These are phyloP conservation scores for Aspergillus bertholletiae DNA, from an alignment of 495 filamentous ascomycete species.

Conservation along the genomic window DNA sequence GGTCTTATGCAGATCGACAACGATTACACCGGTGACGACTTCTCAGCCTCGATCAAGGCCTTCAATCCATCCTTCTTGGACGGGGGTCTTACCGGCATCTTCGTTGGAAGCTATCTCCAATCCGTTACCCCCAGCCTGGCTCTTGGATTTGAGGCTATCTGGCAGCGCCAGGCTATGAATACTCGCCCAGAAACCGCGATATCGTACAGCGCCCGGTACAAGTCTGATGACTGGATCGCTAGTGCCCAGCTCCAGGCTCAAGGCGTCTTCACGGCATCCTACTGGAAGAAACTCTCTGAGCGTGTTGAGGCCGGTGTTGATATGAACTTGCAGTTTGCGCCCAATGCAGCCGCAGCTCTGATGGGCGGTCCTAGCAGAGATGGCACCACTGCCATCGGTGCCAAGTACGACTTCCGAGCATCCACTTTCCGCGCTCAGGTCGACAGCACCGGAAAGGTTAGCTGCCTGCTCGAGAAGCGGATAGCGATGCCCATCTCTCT, in stretches of 20 bases:
- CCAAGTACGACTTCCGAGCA: slow-evolving; percentile 96
- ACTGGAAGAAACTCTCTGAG: slow-evolving; percentile 92
- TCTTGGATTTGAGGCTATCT: slow-evolving; percentile 87
- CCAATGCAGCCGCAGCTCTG: slow-evolving; percentile 57
- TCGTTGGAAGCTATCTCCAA: slow-evolving; percentile 92
- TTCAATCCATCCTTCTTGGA: slow-evolving; percentile 92
- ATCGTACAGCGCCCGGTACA: slow-evolving; percentile 88
- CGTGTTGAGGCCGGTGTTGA: slow-evolving; percentile 95
- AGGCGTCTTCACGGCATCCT: slow-evolving; percentile 84
- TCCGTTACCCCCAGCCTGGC: slow-evolving; percentile 83
- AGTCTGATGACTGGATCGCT: slow-evolving; percentile 84
- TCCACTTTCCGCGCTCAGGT: slow-evolving; percentile 94
- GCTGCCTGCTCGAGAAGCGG: slow-evolving; percentile 90
- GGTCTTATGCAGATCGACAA: slow-evolving; percentile 87
- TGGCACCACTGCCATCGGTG: slow-evolving; percentile 84
- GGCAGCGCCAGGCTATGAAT: slow-evolving; percentile 77
- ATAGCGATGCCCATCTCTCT: slow-evolving; percentile 85
- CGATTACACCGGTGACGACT: slow-evolving; percentile 90
- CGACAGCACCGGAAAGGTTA: slow-evolving; percentile 89
- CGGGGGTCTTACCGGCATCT: slow-evolving; percentile 88
- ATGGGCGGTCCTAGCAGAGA: slow-evolving; percentile 73
- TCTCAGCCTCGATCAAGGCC: slow-evolving; percentile 83
- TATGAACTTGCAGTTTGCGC: slow-evolving; percentile 81
- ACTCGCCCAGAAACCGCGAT: slow-evolving; percentile 79
- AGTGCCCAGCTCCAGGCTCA: slow-evolving; percentile 80